A percentile compares a stretch with the other conserved stretches of the same genome.
Evolutionary conservation across 2,329 filamentous ascomycete species (phyloP).

Genomic region (Xylariaceae sp.): DNA sequence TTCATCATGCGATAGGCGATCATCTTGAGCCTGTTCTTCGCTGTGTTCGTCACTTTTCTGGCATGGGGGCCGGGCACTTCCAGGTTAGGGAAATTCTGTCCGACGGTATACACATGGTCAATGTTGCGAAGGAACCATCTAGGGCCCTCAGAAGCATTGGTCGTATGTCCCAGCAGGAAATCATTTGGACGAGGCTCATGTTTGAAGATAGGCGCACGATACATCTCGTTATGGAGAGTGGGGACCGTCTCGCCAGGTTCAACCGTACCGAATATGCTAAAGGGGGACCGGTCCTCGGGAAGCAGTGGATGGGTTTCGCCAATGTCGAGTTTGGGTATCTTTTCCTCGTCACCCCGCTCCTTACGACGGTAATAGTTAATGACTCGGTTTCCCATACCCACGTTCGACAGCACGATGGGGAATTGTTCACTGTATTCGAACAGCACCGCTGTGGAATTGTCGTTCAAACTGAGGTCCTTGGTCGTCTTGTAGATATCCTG

Average conservation of each 20-base stretch:
- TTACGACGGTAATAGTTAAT: constrained; percentile 96
- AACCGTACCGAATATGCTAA: constrained; percentile 90
- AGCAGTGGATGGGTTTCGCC: constrained; percentile 85
- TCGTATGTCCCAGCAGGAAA: constrained; percentile 80
- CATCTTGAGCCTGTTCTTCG: constrained; percentile 95
- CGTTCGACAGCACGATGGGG: constrained; percentile 86
- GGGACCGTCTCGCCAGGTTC: constrained; percentile 86
- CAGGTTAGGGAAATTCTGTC: constrained; percentile 85
- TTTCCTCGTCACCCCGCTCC: constrained; percentile 66
- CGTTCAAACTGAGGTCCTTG: constrained; percentile 76
- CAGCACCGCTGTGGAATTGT: constrained; percentile 82
- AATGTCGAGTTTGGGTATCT: constrained; percentile 73
- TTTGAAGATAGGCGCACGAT: constrained; percentile 86
- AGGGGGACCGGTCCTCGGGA: constrained; percentile 92
- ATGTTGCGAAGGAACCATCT: constrained; percentile 82
- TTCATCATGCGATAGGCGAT: constrained; percentile 84
- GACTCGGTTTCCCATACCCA: constrained; percentile 92
- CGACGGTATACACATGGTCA: constrained; percentile 84
- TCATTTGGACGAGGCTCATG: constrained; percentile 74
- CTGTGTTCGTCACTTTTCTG: constrained; percentile 91
- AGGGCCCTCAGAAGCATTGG: constrained; percentile 70
- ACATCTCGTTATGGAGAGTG: constrained; percentile 93
- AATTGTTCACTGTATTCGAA: constrained; percentile 96
- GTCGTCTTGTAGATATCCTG: constrained; percentile 74
- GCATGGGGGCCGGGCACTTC: constrained; percentile 93